Conservation (phyloP, 306 rosid species). For the Hippophae tibetana region DNA sequence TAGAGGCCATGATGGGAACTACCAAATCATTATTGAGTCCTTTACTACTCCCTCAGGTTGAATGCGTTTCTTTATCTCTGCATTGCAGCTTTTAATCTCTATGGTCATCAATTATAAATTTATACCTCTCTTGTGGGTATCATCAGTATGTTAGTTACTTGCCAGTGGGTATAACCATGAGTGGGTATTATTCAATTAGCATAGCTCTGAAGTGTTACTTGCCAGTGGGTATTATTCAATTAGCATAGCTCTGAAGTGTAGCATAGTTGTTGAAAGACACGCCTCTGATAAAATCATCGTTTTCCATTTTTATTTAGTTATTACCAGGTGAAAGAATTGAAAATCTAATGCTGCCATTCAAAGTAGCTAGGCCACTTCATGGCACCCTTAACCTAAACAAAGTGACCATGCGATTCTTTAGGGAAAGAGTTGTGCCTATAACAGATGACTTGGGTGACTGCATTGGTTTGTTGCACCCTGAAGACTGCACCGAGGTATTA, state of each 20-base stretch:
- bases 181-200: no score
- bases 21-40: slow-evolving; percentile 59
- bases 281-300: not conserved
- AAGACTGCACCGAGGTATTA: slow-evolving; percentile 60
- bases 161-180: no score
- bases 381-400: slow-evolving; percentile 37
- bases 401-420: slow-evolving; percentile 54
- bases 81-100: not conserved
- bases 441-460: slow-evolving; percentile 79
- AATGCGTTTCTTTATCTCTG: slow-evolving; percentile 7
- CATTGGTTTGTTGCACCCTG: slow-evolving; percentile 60
- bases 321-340: slow-evolving; percentile 46
- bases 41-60: slow-evolving; percentile 66
- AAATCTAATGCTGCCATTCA: slow-evolving; percentile 63
- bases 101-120: no score
- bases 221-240: no score
- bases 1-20: slow-evolving; percentile 58
- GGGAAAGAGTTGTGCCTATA: slow-evolving; percentile 51
- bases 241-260: no score
- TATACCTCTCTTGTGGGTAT: no score
- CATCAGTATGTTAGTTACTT: no score
- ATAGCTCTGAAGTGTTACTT: no score
- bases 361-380: slow-evolving; percentile 45
- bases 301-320: slow-evolving; percentile 31
- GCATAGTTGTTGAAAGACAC: no score